Evolutionary conservation across 352 stramenopile genomes (phyloP), one percentile per base, ranked within the genome.

Genomic region (Phytophthora chlamydospora): DNA sequence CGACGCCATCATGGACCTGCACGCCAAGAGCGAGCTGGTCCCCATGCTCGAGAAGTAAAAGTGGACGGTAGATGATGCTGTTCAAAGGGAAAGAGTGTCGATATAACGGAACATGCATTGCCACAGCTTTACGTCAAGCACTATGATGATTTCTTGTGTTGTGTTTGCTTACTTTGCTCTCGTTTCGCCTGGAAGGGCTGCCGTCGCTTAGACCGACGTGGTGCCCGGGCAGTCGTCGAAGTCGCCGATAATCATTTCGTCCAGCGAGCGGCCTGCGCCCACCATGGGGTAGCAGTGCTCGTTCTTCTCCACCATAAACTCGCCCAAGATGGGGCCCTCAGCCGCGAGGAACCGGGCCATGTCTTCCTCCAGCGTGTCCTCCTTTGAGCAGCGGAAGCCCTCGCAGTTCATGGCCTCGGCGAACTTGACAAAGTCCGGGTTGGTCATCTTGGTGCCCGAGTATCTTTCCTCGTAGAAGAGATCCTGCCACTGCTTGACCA

Each of bases 401-500:
- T 98, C 86, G 64, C 96, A 98, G 61, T 96, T 88, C 83, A 98
- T 98, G 7, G 93, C 72, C 57, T 96, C 83, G 3, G 96, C 96
- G 56, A 98, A 89, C 62, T 93, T 97, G 60, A 88, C 78, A 61
- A 98, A 98, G 66, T 98, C 85, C 7, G 96, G 96, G 76, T 98
- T 98, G 62, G 88, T 93, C 90, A 97, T 96, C 50, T 80, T 67
- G 16, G 90, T 96, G 24, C 75, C 76, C 50, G 90, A 96, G 74
- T 98, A 98, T 34, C 95, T 90, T 71, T 98, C 85, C 41, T 98
- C 89, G 76, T 99, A 98, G 70, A 99, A 99, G 57, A 98, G 80
- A 58, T 97, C 89, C 74, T 99, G 95, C 96, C 96, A 99, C 73
- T 98, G 96, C 82, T 98, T 97, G 50, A 99, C 96, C 96, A 99